These are phyloP conservation scores for Xylaria sp. DNA, from an alignment of 2,329 filamentous ascomycete genomes.

Conservation along the genomic window DNA sequence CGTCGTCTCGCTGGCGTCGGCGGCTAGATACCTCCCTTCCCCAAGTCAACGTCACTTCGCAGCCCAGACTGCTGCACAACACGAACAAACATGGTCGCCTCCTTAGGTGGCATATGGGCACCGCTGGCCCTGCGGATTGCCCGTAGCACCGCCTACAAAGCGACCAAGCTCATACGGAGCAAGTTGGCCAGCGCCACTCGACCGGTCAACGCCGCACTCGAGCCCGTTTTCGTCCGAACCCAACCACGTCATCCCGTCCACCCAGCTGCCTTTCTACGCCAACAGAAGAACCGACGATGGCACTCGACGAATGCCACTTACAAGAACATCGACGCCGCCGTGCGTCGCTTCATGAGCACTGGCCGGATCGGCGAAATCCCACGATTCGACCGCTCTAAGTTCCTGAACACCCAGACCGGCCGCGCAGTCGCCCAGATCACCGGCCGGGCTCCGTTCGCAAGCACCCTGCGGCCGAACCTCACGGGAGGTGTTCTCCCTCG, in stretches of 20 bases:
- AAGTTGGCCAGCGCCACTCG: constrained; percentile 54
- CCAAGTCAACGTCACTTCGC: constrained; percentile 17
- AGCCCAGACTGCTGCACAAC: constrained; percentile 35
- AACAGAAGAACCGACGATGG: constrained; percentile 58
- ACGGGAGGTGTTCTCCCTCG: constrained; percentile 85
- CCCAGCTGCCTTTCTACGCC: constrained; percentile 55
- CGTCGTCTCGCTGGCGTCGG: constrained; percentile 8
- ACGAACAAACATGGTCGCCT: constrained; percentile 56
- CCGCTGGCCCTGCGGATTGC: constrained; percentile 61
- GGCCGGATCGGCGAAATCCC: constrained; percentile 40
- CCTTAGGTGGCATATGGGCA: constrained; percentile 60
- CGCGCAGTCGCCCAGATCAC: constrained; percentile 65
- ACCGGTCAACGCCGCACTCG: constrained; percentile 53
- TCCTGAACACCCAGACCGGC: constrained; percentile 56
- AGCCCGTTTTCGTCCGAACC: constrained; percentile 52
- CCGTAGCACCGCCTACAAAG: constrained; percentile 57
- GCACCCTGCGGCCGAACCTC: constrained; percentile 86
- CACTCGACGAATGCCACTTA: constrained; percentile 50
- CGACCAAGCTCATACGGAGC: constrained; percentile 57
- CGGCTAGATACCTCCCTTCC: constrained; percentile 2
- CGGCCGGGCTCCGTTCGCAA: constrained; percentile 83
- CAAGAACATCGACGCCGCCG: constrained; percentile 50
- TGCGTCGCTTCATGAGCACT: constrained; percentile 59
- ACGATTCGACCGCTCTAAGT: constrained; percentile 55
- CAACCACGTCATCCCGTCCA: constrained; percentile 58